A percentile compares a stretch with the other conserved stretches of the same genome.
Evolutionary conservation across 768 basidiomycete genomes (phyloP).

Genomic region (Cubamyces sp.): DNA sequence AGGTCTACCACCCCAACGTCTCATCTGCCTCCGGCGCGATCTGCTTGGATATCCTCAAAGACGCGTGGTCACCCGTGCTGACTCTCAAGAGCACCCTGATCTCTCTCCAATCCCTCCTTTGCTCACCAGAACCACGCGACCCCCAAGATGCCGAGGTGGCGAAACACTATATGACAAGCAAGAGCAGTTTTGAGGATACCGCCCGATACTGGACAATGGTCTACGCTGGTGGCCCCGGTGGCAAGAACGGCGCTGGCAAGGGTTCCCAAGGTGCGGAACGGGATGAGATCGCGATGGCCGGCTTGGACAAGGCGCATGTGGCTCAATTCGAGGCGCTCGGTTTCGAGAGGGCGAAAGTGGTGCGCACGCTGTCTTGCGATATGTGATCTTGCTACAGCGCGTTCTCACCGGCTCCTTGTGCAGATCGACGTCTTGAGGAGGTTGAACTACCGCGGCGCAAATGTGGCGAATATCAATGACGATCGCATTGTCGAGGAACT

Average conservation of each 20-base stretch:
- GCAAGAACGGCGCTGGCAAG: conserved; percentile 42
- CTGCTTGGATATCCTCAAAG: conserved; percentile 87
- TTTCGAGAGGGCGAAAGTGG: conserved; percentile 83
- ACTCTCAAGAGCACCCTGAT: conserved; percentile 97
- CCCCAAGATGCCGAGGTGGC: conserved; percentile 98
- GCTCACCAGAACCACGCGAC: conserved; percentile 93
- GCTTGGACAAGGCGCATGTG: conserved; percentile 82
- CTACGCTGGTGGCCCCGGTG: conserved; percentile 77
- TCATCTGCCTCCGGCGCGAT: conserved; percentile 95
- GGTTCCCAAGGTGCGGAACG: conserved; percentile 31
- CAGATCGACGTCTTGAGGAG: conserved; percentile 89
- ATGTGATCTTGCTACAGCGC: too few species aligned
- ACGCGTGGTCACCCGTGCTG: conserved; percentile 94
- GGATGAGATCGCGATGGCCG: conserved; percentile 69
- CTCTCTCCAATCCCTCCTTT: conserved; percentile 90
- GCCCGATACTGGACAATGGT: conserved; percentile 93
- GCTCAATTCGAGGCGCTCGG: conserved; percentile 83
- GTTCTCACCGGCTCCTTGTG: conserved; percentile 3
- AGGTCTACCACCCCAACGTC: conserved; percentile 95
- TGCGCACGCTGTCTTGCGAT: conserved; percentile 46
- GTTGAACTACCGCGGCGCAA: conserved; percentile 85
- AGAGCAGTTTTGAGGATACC: conserved; percentile 86
- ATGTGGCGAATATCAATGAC: conserved; percentile 78
- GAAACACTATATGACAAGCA: conserved; percentile 92
- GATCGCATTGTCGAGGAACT: conserved; percentile 88